Evolutionary conservation across 2,329 filamentous ascomycete genomes (phyloP).

Genomic region (Pyricularia sp.): DNA sequence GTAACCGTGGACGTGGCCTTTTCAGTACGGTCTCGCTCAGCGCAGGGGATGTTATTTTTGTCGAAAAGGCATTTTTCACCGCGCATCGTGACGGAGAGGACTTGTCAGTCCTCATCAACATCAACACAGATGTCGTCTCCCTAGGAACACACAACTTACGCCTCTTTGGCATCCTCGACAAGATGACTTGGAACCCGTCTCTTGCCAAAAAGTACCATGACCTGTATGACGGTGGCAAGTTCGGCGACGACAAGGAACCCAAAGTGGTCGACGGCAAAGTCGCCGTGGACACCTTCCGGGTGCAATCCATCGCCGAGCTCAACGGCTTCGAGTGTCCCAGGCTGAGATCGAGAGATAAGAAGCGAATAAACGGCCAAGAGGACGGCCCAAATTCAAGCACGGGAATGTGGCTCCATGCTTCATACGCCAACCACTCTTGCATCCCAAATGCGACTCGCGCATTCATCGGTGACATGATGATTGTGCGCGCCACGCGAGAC

Average conservation of each 20-base stretch:
- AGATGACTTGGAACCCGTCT: conserved; percentile 10
- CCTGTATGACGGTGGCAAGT: conserved; percentile 9
- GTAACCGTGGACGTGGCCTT: neutral
- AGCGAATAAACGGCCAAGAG: neutral
- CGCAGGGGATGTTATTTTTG: neutral
- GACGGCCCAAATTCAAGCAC: conserved; percentile 5
- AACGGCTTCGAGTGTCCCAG: conserved; percentile 12
- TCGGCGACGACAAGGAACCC: conserved; percentile 5
- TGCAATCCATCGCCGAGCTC: conserved; percentile 8
- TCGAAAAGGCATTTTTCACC: neutral
- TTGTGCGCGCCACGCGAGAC: conserved; percentile 5
- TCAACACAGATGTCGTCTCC: neutral
- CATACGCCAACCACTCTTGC: conserved; percentile 29
- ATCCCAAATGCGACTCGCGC: conserved; percentile 20
- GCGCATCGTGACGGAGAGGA: neutral
- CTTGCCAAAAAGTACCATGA: conserved; percentile 10
- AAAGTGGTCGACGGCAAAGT: conserved; percentile 8
- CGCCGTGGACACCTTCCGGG: conserved; percentile 11
- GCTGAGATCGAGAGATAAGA: neutral
- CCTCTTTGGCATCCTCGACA: conserved; percentile 7
- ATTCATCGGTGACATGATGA: conserved; percentile 25
- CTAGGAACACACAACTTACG: neutral
- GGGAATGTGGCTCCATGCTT: conserved; percentile 23
- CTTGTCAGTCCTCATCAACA: neutral
- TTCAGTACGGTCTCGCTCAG: neutral